Base-by-base conservation (phyloP, 2,329 filamentous ascomycete genomes). In the Microcyclospora tardicrescens region DNA sequence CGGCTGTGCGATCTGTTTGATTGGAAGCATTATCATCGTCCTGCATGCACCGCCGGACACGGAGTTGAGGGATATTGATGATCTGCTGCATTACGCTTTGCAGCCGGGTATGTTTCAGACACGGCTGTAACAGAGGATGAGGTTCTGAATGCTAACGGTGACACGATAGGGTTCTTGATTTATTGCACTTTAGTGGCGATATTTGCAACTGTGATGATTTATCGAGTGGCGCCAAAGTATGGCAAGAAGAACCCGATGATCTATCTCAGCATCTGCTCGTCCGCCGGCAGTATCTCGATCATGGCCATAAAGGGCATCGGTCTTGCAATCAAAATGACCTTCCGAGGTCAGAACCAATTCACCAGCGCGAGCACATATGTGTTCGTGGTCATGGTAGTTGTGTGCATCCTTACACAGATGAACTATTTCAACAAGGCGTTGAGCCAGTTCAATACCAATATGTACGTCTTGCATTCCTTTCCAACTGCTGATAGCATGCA, bases 371-470 rank as follows among this genome's bases (percentile, higher is more conserved):
- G 86, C 36, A 98, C 93, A 43, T 98, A 98, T 54, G 87, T 95
- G 46, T 98, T 98, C 61, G 79, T 89, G 63, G 95, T 98, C 49
- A 76, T 96, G 48, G 91, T 87, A 0, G 71, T 73, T 2, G 84
- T 95, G 47, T 98, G 91, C 68, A 96, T 98, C 57, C 62, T 98
- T 50, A 95, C 87, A 8, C 91, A 98, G 69, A 96, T 98, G 91
- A 98, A 98, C 64, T 98, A 98, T 64, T 94, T 98, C 65, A 98
- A 98, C 71, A 98, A 98, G 64, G 91, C 91, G 6, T 68, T 98
- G 43, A 93, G 85, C 61, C 86, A 93, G 55, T 98, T 96, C 64
- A 89, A 84, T 24, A 95, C 91, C 27, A 94, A 93, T 53, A 93
- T 98, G 87, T 94, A 73, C 60, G 83, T 68, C 35, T 14, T 31